phyloP scores from a whole-genome alignment of 2,329 filamentous ascomycete genomes.

The Penicillium glabrum region DNA sequence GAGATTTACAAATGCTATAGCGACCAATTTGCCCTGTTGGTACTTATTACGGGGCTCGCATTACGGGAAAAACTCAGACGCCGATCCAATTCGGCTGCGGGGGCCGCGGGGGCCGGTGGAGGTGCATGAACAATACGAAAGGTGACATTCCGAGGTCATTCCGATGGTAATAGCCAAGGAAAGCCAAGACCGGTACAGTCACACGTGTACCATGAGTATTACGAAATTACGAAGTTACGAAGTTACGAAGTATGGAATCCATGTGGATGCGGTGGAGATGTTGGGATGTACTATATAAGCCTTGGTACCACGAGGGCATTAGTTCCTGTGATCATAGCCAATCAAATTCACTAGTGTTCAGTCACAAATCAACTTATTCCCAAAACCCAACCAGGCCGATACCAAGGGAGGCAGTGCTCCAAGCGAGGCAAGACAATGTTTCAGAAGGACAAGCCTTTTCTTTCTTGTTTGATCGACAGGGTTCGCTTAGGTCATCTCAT shows the following conservation, averaged over 20 bases:
- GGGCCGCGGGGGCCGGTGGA: background rate
- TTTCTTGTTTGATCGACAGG: slow-evolving; percentile 25
- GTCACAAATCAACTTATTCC: background rate
- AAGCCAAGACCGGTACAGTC: background rate
- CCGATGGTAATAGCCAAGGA: background rate
- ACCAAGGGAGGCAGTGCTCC: background rate
- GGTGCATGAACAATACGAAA: background rate
- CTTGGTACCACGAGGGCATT: slow-evolving; percentile 3
- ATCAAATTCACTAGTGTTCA: background rate
- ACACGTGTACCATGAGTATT: background rate
- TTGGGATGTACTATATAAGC: background rate
- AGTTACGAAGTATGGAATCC: background rate
- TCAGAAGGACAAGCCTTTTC: slow-evolving; percentile 20
- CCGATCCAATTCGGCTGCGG: background rate
- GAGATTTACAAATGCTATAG: slow-evolving; percentile 29
- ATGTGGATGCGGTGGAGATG: background rate
- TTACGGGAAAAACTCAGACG: slow-evolving; percentile 27
- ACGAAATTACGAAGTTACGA: background rate
- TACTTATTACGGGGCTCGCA: slow-evolving; percentile 27
- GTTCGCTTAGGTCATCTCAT: slow-evolving; percentile 7
- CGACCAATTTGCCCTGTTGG: slow-evolving; percentile 30
- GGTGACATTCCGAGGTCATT: background rate
- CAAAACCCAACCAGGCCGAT: background rate
- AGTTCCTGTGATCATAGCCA: background rate
- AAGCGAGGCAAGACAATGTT: slow-evolving; percentile 22